phyloP scores from a whole-genome alignment of 1,139 yeast genomes.

The Candida neerlandica region DNA sequence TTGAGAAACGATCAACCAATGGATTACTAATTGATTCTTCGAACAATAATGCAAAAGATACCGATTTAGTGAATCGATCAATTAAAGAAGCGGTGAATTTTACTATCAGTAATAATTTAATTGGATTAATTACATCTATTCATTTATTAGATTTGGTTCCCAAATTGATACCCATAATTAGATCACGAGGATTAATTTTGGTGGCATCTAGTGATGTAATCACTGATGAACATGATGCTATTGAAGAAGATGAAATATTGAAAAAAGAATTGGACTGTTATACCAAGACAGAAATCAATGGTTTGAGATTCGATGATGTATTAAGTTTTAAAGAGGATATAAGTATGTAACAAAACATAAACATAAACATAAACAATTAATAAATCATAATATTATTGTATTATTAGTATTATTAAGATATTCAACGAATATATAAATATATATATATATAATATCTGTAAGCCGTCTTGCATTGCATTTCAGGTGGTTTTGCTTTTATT shows the following conservation, averaged over 20 bases:
- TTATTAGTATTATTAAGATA: not conserved
- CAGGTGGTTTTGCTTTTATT: no score
- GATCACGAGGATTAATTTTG: slow-evolving; percentile 79
- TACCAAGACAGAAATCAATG: slow-evolving; percentile 66
- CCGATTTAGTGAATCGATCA: slow-evolving; percentile 46
- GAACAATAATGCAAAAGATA: slow-evolving; percentile 20
- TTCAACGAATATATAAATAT: not conserved
- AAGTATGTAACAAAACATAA: slow-evolving; percentile 33
- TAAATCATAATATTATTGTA: not conserved
- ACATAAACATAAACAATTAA: no score
- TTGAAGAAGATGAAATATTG: slow-evolving; percentile 20
- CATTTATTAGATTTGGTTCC: slow-evolving; percentile 75
- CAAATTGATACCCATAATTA: slow-evolving; percentile 69
- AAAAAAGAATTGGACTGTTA: slow-evolving; percentile 45
- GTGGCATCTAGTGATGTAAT: slow-evolving; percentile 60
- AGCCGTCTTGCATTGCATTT: no score
- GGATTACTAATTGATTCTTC: slow-evolving; percentile 36
- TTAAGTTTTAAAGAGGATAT: slow-evolving; percentile 72
- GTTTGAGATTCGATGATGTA: slow-evolving; percentile 65
- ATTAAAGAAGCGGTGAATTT: slow-evolving; percentile 59
- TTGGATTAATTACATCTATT: slow-evolving; percentile 80
- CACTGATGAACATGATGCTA: slow-evolving; percentile 31
- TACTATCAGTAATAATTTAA: slow-evolving; percentile 77
- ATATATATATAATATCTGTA: no score
- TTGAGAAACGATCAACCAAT: slow-evolving; percentile 47